A percentile compares a stretch with the other conserved stretches of the same genome.
Evolutionary conservation across 768 basidiomycete genomes (phyloP).

Genomic region (Trametes cubensis): DNA sequence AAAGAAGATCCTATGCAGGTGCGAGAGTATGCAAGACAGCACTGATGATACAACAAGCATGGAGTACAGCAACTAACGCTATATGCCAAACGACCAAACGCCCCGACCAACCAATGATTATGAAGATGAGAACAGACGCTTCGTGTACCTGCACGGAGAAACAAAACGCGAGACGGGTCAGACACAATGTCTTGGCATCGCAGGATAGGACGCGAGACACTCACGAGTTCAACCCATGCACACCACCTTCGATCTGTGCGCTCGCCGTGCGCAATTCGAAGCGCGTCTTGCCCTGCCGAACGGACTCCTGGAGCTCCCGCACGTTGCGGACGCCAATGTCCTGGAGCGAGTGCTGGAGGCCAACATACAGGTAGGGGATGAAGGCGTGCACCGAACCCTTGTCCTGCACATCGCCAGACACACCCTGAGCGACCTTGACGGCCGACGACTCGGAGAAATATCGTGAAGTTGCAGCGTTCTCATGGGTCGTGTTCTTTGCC

Average conservation of each 20-base stretch:
- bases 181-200: constrained; percentile 4
- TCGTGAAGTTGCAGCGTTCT: constrained; percentile 94
- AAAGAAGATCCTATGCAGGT: background rate
- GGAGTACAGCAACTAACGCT: constrained; percentile 11
- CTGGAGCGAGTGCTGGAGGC: constrained; percentile 92
- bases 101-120: constrained; percentile 17
- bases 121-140: constrained; percentile 52
- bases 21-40: constrained; percentile 9
- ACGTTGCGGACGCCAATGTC: constrained; percentile 84
- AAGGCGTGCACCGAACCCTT: constrained; percentile 95
- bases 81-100: constrained; percentile 1
- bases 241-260: constrained; percentile 94
- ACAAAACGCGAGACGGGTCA: constrained; percentile 6
- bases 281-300: constrained; percentile 65
- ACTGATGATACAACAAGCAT: constrained; percentile 15
- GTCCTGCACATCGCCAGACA: constrained; percentile 95
- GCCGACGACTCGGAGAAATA: constrained; percentile 93
- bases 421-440: constrained; percentile 96
- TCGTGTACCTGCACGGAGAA: constrained; percentile 50
- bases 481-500: constrained; percentile 51
- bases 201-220: constrained; percentile 38
- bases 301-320: constrained; percentile 64
- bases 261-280: constrained; percentile 95
- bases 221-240: constrained; percentile 94
- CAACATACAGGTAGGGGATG: constrained; percentile 80